Conservation (phyloP, 768 basidiomycete genomes). For the Auricularia auricula-judae region DNA sequence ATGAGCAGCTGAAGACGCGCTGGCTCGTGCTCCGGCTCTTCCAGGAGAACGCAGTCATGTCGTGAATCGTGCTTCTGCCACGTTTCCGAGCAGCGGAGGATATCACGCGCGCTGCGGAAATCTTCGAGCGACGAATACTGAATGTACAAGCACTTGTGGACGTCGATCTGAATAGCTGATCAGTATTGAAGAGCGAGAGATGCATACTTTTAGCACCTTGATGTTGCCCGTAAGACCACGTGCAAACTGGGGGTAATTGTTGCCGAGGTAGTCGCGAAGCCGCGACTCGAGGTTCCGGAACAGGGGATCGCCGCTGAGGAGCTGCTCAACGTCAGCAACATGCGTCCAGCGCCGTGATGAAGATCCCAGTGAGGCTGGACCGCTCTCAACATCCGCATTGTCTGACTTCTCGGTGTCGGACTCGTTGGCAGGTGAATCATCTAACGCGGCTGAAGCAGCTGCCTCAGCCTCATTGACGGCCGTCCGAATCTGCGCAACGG, state of each 20-base stretch:
- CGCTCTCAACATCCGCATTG: background rate
- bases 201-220: background rate
- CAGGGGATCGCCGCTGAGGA: too few species aligned
- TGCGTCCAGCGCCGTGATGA: too few species aligned
- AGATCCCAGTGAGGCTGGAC: too few species aligned
- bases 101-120: constrained; percentile 17
- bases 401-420: background rate
- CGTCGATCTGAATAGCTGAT: constrained; percentile 10
- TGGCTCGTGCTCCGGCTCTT: constrained; percentile 2
- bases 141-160: constrained; percentile 15
- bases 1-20: background rate
- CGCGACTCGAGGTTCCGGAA: too few species aligned
- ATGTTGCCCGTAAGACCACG: background rate
- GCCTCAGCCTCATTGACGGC: constrained; percentile 14
- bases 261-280: too few species aligned
- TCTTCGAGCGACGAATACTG: constrained; percentile 18
- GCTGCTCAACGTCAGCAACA: too few species aligned
- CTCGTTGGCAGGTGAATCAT: background rate
- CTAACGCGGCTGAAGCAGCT: background rate
- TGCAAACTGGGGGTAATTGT: background rate
- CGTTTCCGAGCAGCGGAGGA: constrained; percentile 17
- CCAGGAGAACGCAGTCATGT: constrained; percentile 14
- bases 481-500: constrained; percentile 18
- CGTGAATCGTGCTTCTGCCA: constrained; percentile 12
- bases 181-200: background rate